These are phyloP conservation scores for Artemisia tridentata DNA, from an alignment of 129 eudicot species.

Conservation along the genomic window DNA sequence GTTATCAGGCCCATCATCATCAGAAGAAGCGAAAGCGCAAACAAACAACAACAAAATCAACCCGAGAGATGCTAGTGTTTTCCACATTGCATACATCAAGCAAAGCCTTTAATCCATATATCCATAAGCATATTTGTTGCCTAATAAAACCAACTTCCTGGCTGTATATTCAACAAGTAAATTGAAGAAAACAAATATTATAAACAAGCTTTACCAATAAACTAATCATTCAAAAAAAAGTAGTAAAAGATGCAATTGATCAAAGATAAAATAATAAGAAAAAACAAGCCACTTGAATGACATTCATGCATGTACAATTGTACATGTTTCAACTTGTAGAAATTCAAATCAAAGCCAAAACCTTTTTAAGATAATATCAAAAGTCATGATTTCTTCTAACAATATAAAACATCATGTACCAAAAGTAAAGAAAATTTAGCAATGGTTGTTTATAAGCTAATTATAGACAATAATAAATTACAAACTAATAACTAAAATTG, in stretches of 20 bases:
- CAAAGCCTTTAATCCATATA: slow-evolving; percentile 37
- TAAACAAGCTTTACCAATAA: neutral
- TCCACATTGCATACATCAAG: slow-evolving; percentile 54
- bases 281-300: slow-evolving; percentile 18
- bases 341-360: slow-evolving; percentile 14
- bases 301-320: slow-evolving; percentile 32
- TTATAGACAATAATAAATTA: too few species aligned
- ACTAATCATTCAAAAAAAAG: neutral
- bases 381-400: too few species aligned
- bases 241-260: neutral
- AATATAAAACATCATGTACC: too few species aligned
- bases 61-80: slow-evolving; percentile 39
- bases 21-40: slow-evolving; percentile 29
- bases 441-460: too few species aligned
- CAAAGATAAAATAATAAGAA: slow-evolving; percentile 15
- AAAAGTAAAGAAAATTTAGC: too few species aligned
- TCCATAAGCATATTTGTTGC: neutral
- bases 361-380: neutral
- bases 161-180: slow-evolving; percentile 24
- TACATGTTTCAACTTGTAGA: neutral
- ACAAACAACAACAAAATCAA: slow-evolving; percentile 34
- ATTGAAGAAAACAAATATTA: neutral
- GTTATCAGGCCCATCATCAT: slow-evolving; percentile 21
- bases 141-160: slow-evolving; percentile 24
- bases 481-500: too few species aligned